Percentiles rank a stretch among this genome's conserved stretches.
Conservation (phyloP, 2,329 filamentous ascomycete species). For the Microdochium bolleyi region DNA sequence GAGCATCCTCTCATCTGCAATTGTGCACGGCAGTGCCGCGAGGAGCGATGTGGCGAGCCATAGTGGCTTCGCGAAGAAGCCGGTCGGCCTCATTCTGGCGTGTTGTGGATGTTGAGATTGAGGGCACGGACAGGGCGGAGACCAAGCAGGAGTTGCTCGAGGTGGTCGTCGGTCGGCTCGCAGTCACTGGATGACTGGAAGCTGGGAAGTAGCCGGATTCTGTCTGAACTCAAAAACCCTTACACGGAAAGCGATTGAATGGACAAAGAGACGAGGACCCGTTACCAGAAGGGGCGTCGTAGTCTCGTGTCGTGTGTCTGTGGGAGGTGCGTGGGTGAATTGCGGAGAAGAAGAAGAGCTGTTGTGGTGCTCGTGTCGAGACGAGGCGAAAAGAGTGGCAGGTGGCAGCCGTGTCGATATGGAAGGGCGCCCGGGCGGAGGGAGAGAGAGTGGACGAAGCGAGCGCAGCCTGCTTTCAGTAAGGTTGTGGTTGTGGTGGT, state of each 20-base stretch:
- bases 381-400: constrained; percentile 4
- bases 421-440: constrained; percentile 10
- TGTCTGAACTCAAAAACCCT: neutral
- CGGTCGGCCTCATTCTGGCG: constrained; percentile 37
- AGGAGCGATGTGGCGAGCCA: constrained; percentile 36
- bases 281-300: neutral
- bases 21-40: constrained; percentile 34
- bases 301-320: neutral
- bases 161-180: no score
- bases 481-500: neutral
- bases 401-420: constrained; percentile 9
- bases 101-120: constrained; percentile 2
- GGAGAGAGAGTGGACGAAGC: neutral
- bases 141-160: no score
- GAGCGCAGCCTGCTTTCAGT: neutral
- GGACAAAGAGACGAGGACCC: neutral
- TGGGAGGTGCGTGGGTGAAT: neutral
- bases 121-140: constrained; percentile 5
- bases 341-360: neutral
- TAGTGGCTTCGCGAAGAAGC: constrained; percentile 28
- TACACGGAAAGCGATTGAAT: neutral
- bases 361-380: constrained; percentile 1
- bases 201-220: neutral
- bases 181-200: no score
- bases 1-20: constrained; percentile 41